phyloP scores from a whole-genome alignment of 2,329 filamentous ascomycete genomes.

The Gaeumannomyces tritici region DNA sequence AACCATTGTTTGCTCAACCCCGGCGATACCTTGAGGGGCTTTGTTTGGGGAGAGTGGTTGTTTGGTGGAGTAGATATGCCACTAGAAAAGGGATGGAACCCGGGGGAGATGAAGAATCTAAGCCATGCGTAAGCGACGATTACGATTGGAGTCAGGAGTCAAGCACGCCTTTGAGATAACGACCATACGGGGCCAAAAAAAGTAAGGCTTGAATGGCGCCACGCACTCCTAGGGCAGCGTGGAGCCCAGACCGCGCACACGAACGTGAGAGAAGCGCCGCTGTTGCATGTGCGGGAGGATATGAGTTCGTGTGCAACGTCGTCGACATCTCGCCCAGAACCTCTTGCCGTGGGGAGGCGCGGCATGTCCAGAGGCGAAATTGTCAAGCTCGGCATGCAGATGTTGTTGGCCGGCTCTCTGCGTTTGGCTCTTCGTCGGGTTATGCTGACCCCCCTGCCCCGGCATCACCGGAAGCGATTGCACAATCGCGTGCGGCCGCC shows the following conservation, averaged over 20 bases:
- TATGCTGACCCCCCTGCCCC: not conserved
- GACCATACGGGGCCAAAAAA: not conserved
- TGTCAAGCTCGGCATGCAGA: not conserved
- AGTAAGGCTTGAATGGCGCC: not conserved
- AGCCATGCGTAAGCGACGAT: too few relatives aligned
- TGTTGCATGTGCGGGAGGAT: not conserved
- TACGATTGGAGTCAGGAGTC: not conserved
- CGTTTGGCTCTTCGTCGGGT: not conserved
- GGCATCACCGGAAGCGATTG: not conserved
- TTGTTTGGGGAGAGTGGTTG: not conserved
- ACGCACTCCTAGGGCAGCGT: not conserved
- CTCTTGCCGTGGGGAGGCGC: not conserved
- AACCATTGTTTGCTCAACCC: too few relatives aligned
- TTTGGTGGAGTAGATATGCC: not conserved
- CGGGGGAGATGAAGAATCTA: too few relatives aligned
- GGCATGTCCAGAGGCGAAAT: not conserved
- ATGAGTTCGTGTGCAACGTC: not conserved
- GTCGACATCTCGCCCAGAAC: not conserved
- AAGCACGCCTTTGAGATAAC: not conserved
- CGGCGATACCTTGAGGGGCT: too few relatives aligned
- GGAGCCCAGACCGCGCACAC: not conserved
- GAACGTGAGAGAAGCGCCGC: not conserved
- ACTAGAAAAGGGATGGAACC: not conserved
- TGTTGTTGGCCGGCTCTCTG: too few relatives aligned
- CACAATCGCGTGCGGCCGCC: not conserved